These are phyloP conservation scores for Leccinum rimulosum DNA, from an alignment of 768 basidiomycete genomes.

Conservation along the genomic window DNA sequence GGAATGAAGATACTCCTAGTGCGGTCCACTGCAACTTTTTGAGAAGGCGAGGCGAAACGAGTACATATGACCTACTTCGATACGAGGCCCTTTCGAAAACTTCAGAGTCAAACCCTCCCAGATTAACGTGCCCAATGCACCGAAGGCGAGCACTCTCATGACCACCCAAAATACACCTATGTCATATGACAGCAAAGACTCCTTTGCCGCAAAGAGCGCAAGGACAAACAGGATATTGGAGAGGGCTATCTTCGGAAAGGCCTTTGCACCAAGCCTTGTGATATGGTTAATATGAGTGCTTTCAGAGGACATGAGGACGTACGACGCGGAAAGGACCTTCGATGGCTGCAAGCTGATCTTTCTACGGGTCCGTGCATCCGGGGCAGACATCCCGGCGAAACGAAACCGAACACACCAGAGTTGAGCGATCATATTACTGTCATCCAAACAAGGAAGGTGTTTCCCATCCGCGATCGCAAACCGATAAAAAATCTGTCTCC, in stretches of 20 bases:
- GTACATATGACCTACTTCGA: conserved; percentile 51
- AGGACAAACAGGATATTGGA: conserved; percentile 65
- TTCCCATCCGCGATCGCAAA: conserved; percentile 14
- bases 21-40: conserved; percentile 59
- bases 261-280: conserved; percentile 48
- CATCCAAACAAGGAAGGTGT: conserved; percentile 16
- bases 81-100: conserved; percentile 48
- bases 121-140: conserved; percentile 60
- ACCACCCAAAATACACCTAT: conserved; percentile 75
- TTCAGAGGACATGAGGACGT: conserved; percentile 25
- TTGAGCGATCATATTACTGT: neutral
- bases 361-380: conserved; percentile 64
- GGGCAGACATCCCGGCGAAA: conserved; percentile 48
- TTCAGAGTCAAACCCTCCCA: conserved; percentile 60
- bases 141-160: conserved; percentile 69
- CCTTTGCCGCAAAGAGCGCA: conserved; percentile 61
- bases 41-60: conserved; percentile 4
- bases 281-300: conserved; percentile 1
- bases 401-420: neutral
- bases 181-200: conserved; percentile 62
- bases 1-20: conserved; percentile 61
- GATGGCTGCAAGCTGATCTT: conserved; percentile 62
- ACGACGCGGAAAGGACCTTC: conserved; percentile 54
- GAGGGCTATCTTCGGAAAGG: conserved; percentile 54
- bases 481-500: conserved; percentile 14